Evolutionary conservation across 768 basidiomycete genomes (phyloP), one percentile per base, ranked within the genome.

Genomic region (Clitopilus hobsonii): DNA sequence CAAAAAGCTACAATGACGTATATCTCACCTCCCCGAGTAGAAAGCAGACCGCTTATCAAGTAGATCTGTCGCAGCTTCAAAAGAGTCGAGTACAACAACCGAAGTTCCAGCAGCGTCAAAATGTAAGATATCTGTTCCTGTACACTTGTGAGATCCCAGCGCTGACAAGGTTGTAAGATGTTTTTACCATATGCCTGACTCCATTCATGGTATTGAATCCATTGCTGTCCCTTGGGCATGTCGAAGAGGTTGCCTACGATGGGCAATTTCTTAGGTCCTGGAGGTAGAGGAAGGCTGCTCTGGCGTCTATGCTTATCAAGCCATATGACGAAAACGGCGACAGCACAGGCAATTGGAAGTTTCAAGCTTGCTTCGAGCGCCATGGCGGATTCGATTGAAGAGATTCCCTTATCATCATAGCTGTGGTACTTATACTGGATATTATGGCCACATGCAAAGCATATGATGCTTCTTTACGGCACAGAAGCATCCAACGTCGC

Each of bases 231-330:
- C 36, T 63, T 58, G 3, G 77, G 77, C 53, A 79, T 58, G 48
- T 77, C 69, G 23, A 68, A 48, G 5, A 77, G 52, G 57, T 76
- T 77, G 6, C 75, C 75, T 25, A 77, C 63, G 10, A 78, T 29
- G 23, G 74, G 74, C n/a, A 70, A 62, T 23, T 67, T 67, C 47
- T 60, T 71, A 1, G 76, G 76, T 38, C 76, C 77, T n/a, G 77
- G 77, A 10, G 75, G 75, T 6, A 76, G 60, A 0, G 65, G 68
- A 11, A 66, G 55, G 38, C 23, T 14, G 32, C 20, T 45, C 14
- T 20, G 41, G 11, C 41, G 6, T 45, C 22, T 45, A 23, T 20
- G 41, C 22, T 11, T 45, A 20, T 45, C 41, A 5, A 45, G 22
- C 41, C 41, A 45, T 45, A 45, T 2, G 41, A 45, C 41, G 22